Evolutionary conservation across 2,329 filamentous ascomycete species (phyloP).

Genomic region (Penicillium sp.): DNA sequence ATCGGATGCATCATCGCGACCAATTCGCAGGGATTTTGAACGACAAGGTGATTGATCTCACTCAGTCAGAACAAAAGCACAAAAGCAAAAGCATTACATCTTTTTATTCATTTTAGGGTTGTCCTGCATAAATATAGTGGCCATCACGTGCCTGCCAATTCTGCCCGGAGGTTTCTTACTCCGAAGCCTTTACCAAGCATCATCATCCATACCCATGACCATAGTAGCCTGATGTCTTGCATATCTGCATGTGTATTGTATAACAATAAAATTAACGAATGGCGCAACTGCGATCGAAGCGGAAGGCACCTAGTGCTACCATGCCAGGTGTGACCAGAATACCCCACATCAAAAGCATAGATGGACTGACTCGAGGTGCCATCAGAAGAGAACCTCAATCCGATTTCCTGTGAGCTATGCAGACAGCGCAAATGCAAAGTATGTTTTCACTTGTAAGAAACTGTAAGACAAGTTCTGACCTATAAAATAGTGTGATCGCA

Average conservation of each 20-base stretch:
- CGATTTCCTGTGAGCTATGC: slow-evolving; percentile 18
- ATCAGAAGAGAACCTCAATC: slow-evolving; percentile 10
- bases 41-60: no score
- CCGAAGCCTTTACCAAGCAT: slow-evolving; percentile 2
- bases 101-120: no score
- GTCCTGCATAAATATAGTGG: neutral
- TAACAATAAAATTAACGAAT: neutral
- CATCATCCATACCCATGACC: neutral
- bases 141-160: slow-evolving; percentile 1
- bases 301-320: slow-evolving; percentile 3
- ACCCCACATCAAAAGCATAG: neutral
- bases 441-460: neutral
- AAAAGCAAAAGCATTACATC: no score
- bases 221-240: neutral
- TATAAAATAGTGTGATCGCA: slow-evolving; percentile 17
- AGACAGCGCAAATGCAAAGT: slow-evolving; percentile 22
- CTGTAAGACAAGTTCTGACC: slow-evolving; percentile 3
- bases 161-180: slow-evolving; percentile 14
- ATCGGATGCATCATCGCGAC: no score
- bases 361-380: slow-evolving; percentile 1
- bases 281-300: slow-evolving; percentile 7
- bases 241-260: neutral
- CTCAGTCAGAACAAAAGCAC: no score
- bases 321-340: slow-evolving; percentile 6
- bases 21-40: no score